Percentiles rank a stretch among this genome's conserved stretches.
Conservation (phyloP, 305 asterid genomes). For the Petunia hybrid region DNA sequence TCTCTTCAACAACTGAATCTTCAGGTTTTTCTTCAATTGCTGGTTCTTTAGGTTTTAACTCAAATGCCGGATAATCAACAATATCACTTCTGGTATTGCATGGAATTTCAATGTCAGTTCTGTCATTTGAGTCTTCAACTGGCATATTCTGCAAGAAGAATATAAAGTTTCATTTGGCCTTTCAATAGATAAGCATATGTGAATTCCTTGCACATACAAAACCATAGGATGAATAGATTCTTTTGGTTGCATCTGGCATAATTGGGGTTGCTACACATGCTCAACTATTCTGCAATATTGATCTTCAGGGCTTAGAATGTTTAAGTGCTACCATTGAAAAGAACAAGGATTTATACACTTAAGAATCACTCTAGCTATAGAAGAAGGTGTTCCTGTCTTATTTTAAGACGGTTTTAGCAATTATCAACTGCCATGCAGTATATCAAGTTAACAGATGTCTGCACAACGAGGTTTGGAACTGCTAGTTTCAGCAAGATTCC, state of each 20-base stretch:
- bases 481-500: neutral
- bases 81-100: neutral
- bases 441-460: neutral
- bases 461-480: neutral
- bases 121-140: neutral
- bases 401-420: neutral
- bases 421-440: neutral
- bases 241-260: neutral
- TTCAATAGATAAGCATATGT: neutral
- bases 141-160: conserved; percentile 20
- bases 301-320: neutral
- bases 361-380: neutral
- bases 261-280: neutral
- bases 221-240: neutral
- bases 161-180: neutral
- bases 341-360: neutral
- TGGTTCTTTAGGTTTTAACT: neutral
- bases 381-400: neutral
- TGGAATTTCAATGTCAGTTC: neutral
- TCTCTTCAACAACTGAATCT: neutral
- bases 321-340: neutral
- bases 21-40: neutral
- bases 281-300: neutral
- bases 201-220: neutral
- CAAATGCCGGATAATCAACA: neutral